These are phyloP conservation scores for Clonostachys byssicola DNA, from an alignment of 2,329 filamentous ascomycete genomes.

Conservation along the genomic window DNA sequence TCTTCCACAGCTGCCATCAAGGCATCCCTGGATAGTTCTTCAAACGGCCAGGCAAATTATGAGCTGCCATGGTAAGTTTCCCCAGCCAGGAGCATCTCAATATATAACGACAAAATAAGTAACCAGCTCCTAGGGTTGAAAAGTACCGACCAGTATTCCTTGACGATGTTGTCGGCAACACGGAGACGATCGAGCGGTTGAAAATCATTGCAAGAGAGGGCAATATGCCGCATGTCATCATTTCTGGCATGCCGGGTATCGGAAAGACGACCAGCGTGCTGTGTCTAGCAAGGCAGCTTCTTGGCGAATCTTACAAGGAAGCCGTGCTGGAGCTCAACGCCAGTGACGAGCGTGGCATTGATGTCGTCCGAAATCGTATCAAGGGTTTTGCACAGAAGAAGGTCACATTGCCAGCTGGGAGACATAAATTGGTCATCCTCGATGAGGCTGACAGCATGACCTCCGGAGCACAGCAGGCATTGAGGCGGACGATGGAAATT, in stretches of 20 bases:
- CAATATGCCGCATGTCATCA: conserved; percentile 99
- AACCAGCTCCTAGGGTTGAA: conserved; percentile 69
- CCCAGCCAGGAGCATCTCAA: background rate
- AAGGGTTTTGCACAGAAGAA: conserved; percentile 99
- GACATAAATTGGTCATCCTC: conserved; percentile 95
- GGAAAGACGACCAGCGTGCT: conserved; percentile 96
- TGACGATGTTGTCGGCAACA: conserved; percentile 96
- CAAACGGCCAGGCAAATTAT: conserved; percentile 53
- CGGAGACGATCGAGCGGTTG: conserved; percentile 91
- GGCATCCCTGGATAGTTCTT: conserved; percentile 43
- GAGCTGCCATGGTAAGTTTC: conserved; percentile 71
- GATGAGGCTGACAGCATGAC: conserved; percentile 99
- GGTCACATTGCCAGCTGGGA: conserved; percentile 83
- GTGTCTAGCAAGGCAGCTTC: conserved; percentile 84
- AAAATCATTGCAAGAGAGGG: conserved; percentile 98
- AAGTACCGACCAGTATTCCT: conserved; percentile 95
- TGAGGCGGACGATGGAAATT: conserved; percentile 97
- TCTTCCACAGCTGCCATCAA: conserved; percentile 58
- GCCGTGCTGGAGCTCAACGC: conserved; percentile 95
- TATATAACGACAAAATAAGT: conserved; percentile 3
- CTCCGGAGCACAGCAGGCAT: conserved; percentile 88
- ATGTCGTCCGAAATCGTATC: conserved; percentile 94
- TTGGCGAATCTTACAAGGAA: conserved; percentile 95
- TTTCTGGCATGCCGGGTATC: conserved; percentile 98
- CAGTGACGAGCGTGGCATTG: conserved; percentile 94